A percentile compares a stretch with the other conserved stretches of the same genome.
These are phyloP conservation scores for Vanrija humicola DNA, from an alignment of 1,284 basidiomycete genomes.

Conservation along the genomic window DNA sequence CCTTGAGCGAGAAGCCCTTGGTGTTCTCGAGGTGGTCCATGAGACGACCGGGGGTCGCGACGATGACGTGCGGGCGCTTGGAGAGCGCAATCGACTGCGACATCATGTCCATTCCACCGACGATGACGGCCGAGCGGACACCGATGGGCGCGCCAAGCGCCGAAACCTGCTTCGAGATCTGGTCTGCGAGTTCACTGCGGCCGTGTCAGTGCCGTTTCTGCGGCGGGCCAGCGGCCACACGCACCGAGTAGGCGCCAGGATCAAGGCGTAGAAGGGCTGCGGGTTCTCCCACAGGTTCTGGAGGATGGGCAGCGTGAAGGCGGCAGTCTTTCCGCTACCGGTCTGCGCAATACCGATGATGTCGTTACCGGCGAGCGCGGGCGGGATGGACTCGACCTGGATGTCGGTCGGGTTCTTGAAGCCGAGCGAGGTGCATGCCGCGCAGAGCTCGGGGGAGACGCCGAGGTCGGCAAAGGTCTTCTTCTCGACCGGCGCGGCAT, in stretches of 20 bases:
- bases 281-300: slow-evolving; percentile 97
- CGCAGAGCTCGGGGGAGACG: slow-evolving; percentile 81
- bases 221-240: slow-evolving; percentile 1
- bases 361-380: slow-evolving; percentile 84
- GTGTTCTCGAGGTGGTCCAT: slow-evolving; percentile 97
- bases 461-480: slow-evolving; percentile 62
- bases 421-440: slow-evolving; percentile 75
- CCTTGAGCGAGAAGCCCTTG: slow-evolving; percentile 89
- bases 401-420: slow-evolving; percentile 90
- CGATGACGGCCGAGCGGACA: slow-evolving; percentile 83
- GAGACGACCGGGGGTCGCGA: slow-evolving; percentile 95
- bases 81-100: slow-evolving; percentile 88
- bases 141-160: slow-evolving; percentile 91
- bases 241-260: slow-evolving; percentile 82
- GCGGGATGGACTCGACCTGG: slow-evolving; percentile 82
- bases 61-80: slow-evolving; percentile 87
- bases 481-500: slow-evolving; percentile 13
- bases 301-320: slow-evolving; percentile 92
- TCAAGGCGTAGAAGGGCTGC: slow-evolving; percentile 85
- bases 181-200: slow-evolving; percentile 86
- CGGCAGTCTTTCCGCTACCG: slow-evolving; percentile 96
- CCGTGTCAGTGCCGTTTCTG: slow-evolving; percentile 1
- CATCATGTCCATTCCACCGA: slow-evolving; percentile 95
- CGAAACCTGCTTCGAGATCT: slow-evolving; percentile 95
- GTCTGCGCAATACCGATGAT: slow-evolving; percentile 98